Base-by-base conservation (phyloP, 768 basidiomycete species). In the Rhizopogon salebrosus region DNA sequence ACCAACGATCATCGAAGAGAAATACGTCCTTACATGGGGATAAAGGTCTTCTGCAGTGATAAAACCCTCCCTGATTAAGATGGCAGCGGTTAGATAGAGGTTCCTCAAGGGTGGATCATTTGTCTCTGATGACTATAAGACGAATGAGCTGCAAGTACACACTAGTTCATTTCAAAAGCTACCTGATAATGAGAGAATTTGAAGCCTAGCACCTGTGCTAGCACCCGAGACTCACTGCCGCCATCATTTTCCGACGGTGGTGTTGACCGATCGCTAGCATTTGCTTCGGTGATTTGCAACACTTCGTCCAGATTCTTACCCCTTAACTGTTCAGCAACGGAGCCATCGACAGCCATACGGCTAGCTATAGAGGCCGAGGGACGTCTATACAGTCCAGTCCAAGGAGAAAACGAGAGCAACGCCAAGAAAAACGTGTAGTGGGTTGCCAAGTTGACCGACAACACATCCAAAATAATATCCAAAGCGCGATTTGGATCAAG, bases 181-280 rank as follows among this genome's bases (percentile, higher is more conserved):
- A 93, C 95, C 72, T 95, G 87, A 68, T 95, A 95, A 65, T 87
- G 85, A 8, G 80, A 78, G 62, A 97, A 95, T 69, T 99, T 99
- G 79, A 98, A 98, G n/a, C 97, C 97, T 20, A 99, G 74, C 6
- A 98, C 89, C 71, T 99, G 94, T 13, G 92, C 86, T 52, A 91
- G 71, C 20, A 91, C 86, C 48, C 81, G 77, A 23, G 84, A 75
- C 48, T 80, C 74, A 24, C 64, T 62, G 4, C 62, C 59, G 13
- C 63, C 60, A 50, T 61, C 37, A 13, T 54, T 56, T 24, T 22
- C 14, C 20, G 31, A 18, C 27, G 54, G 41, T 35, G 59, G 57
- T 8, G 46, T 34, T 0, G 51, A 45, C 45, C 20, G 45, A 31
- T 51, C 27, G 14, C 20, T 23, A 14, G n/a, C 24, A 48, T 31